Evolutionary conservation across 140 eudicot species (phyloP), one percentile per base, ranked within the genome.

Genomic region (Oenanthe javanica): DNA sequence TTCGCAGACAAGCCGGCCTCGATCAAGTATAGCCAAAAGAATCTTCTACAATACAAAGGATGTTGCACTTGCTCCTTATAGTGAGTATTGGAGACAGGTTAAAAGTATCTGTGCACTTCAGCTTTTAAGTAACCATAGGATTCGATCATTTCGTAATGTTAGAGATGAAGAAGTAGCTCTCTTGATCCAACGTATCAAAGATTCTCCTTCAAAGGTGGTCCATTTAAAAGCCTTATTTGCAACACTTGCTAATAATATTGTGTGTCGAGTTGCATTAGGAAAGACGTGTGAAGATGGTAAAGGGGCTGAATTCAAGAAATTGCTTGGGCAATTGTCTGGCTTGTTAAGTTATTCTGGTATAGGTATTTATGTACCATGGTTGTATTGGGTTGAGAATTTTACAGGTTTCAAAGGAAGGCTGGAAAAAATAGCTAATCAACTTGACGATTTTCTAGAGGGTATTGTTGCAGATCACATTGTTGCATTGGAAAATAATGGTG

Each of bases 401-500:
- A 83, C 76, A 50, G 92, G 95, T 23, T 81, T 79, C 15, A 76
- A 80, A 9, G 77, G 25, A 21, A 88, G 70, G 72, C 85, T 84
- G 6, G 89, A 85, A 6, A 86, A 59, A 82, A 73, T 84, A 48
- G 82, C 79, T 16, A 82, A 51, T 27, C 86, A 82, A 52, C 0
- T 89, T 23, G 89, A 85, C 43, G 83, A 76, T 46, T 81, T 87
- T 64, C 66, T 89, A 75, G 83, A 85, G 43, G 87, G 85, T 14
- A 72, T 87, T 31, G 73, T 89, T 25, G 78, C 83, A 66, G 89
- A 89, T 55, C 90, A 87, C 61, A n/a, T 78, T 59, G 0, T 38
- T 14, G 21, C 19, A 40, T 14, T 4, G 19, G 49, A 40, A 14
- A 4, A 6, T 38, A 12, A 27, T 5, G 31, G 8, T 71, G 48